These are phyloP conservation scores for Periconia sp. DNA, from an alignment of 2,329 filamentous ascomycete species.

Conservation along the genomic window DNA sequence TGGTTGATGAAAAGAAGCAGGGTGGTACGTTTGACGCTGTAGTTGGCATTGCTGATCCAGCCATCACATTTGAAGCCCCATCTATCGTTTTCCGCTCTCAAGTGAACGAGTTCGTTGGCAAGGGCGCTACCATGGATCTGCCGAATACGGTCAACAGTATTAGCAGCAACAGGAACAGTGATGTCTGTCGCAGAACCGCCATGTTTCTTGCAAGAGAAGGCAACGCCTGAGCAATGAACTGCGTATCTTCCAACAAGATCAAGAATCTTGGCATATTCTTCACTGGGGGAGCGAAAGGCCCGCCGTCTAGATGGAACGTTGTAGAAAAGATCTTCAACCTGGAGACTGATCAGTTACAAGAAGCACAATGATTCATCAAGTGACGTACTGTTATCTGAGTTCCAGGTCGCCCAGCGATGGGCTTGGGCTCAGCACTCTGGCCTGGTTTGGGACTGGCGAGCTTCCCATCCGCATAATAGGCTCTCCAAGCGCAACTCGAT, in stretches of 20 bases:
- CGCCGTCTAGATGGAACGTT: conserved; percentile 86
- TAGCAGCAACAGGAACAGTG: conserved; percentile 73
- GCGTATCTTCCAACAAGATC: conserved; percentile 93
- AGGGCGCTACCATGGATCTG: conserved; percentile 84
- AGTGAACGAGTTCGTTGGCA: conserved; percentile 83
- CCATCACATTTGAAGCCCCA: conserved; percentile 84
- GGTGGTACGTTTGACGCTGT: conserved; percentile 85
- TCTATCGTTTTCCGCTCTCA: conserved; percentile 69
- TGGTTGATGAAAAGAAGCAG: conserved; percentile 96
- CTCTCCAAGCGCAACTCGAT: conserved; percentile 86
- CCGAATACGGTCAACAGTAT: conserved; percentile 78
- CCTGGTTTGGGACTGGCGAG: conserved; percentile 84
- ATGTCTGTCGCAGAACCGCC: conserved; percentile 82
- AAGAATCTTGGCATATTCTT: conserved; percentile 97
- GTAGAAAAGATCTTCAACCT: conserved; percentile 94
- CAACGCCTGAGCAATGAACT: conserved; percentile 86
- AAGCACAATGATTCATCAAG: background rate
- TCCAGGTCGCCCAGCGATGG: conserved; percentile 81
- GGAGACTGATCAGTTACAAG: conserved; percentile 2
- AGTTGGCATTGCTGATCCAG: conserved; percentile 89
- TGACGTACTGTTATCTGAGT: conserved; percentile 82
- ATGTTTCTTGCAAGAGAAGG: conserved; percentile 95
- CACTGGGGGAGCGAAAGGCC: conserved; percentile 87
- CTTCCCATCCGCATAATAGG: conserved; percentile 81
- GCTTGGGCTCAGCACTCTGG: conserved; percentile 81